phyloP scores from a whole-genome alignment of 2,329 filamentous ascomycete species.

The Fusarium napiforme region DNA sequence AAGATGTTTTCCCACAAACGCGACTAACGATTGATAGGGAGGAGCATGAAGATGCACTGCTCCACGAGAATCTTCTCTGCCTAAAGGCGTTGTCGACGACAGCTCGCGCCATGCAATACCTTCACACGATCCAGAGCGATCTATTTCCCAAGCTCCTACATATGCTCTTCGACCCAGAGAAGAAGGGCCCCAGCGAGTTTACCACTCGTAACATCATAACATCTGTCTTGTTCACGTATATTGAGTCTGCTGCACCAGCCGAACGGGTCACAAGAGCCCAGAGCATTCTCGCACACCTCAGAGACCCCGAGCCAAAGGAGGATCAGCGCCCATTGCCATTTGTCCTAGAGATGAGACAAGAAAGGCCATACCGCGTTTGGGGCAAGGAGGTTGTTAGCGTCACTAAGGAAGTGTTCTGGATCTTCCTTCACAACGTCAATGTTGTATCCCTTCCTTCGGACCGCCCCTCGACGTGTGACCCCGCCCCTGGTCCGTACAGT shows the following conservation, averaged over 20 bases:
- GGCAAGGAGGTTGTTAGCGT: slow-evolving; percentile 92
- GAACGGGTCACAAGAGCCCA: slow-evolving; percentile 76
- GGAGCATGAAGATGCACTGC: slow-evolving; percentile 92
- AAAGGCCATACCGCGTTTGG: slow-evolving; percentile 92
- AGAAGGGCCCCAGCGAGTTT: slow-evolving; percentile 97
- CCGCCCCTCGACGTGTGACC: slow-evolving; percentile 44
- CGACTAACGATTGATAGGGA: slow-evolving; percentile 65
- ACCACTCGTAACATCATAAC: slow-evolving; percentile 91
- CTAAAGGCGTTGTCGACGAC: slow-evolving; percentile 96
- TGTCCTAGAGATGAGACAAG: slow-evolving; percentile 87
- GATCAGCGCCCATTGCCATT: slow-evolving; percentile 83
- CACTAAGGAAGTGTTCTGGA: slow-evolving; percentile 99
- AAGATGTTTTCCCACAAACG: not conserved
- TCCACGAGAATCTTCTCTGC: slow-evolving; percentile 92
- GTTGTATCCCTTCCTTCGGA: slow-evolving; percentile 75
- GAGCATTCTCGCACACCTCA: slow-evolving; percentile 81
- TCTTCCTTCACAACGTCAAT: slow-evolving; percentile 95
- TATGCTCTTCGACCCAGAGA: slow-evolving; percentile 97
- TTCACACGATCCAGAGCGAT: slow-evolving; percentile 80
- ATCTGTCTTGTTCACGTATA: slow-evolving; percentile 88
- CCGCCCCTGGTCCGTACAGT: slow-evolving; percentile 57
- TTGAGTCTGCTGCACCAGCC: slow-evolving; percentile 71
- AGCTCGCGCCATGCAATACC: slow-evolving; percentile 82
- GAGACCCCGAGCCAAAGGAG: slow-evolving; percentile 81
- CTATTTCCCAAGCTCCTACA: slow-evolving; percentile 87